phyloP scores from a whole-genome alignment of 228 moss, liverwort and hornwort genomes.

The Sphagnum fallax region DNA sequence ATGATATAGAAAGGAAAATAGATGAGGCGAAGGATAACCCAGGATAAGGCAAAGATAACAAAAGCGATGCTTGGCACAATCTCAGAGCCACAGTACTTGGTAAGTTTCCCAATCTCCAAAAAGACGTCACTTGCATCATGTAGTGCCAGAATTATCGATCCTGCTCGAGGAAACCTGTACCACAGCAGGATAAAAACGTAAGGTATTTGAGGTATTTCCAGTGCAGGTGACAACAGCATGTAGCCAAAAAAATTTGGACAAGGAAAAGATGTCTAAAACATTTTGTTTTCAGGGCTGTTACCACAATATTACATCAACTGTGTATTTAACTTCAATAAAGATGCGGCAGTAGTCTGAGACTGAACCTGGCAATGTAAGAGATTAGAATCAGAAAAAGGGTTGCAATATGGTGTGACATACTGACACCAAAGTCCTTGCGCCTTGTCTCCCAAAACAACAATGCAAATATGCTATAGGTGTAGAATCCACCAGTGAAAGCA shows the following conservation, averaged over 20 bases:
- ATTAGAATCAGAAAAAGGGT: conserved; percentile 22
- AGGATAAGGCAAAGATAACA: conserved; percentile 34
- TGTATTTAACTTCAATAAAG: no score
- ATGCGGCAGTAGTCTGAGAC: background rate
- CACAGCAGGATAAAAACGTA: no score
- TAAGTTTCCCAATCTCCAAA: conserved; percentile 41
- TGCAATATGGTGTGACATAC: conserved; percentile 36
- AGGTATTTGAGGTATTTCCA: background rate
- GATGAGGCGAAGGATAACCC: conserved; percentile 33
- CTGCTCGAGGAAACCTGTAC: conserved; percentile 29
- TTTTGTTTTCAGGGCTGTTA: no score
- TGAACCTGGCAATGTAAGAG: conserved; percentile 33
- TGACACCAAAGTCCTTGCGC: conserved; percentile 35
- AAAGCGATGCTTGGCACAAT: conserved; percentile 36
- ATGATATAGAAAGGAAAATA: conserved; percentile 30
- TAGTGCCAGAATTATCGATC: conserved; percentile 35
- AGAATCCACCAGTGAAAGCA: conserved; percentile 37
- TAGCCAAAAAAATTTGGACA: no score
- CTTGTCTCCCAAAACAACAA: conserved; percentile 38
- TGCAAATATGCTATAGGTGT: conserved; percentile 44
- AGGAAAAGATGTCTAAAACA: no score
- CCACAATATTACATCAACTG: no score
- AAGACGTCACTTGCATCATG: conserved; percentile 47
- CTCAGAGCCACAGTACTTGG: conserved; percentile 39
- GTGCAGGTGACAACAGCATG: background rate